Conservation (phyloP, 495 filamentous ascomycete genomes). For the Aspergillus haitiensis region DNA sequence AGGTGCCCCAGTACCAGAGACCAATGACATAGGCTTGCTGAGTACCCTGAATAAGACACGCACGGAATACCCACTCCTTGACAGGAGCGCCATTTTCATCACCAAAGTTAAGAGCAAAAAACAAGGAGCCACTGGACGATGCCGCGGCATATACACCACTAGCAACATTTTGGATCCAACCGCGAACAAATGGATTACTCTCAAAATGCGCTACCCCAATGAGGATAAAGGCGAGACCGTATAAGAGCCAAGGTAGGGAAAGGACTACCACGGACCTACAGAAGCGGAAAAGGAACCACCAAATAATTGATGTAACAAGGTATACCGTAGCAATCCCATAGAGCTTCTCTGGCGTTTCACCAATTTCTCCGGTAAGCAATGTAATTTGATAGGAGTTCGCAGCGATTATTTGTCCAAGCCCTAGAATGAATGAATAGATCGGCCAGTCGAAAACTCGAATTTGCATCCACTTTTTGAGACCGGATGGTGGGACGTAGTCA, state of each 20-base stretch:
- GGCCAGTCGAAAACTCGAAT: conserved; percentile 64
- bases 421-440: conserved; percentile 65
- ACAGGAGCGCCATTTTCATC: conserved; percentile 51
- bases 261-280: conserved; percentile 63
- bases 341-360: conserved; percentile 60
- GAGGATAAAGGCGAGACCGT: conserved; percentile 64
- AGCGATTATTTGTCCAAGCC: conserved; percentile 68
- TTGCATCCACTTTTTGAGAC: conserved; percentile 56
- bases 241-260: conserved; percentile 62
- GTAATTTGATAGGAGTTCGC: conserved; percentile 75
- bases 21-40: conserved; percentile 53
- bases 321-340: conserved; percentile 69
- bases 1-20: conserved; percentile 54
- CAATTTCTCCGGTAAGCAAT: conserved; percentile 63
- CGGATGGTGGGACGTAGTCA: conserved; percentile 65
- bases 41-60: conserved; percentile 52
- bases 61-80: conserved; percentile 54
- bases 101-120: conserved; percentile 54
- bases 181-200: conserved; percentile 40
- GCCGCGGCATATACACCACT: conserved; percentile 50
- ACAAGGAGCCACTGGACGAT: conserved; percentile 51
- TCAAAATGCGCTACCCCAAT: conserved; percentile 65
- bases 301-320: conserved; percentile 58
- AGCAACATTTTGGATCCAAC: conserved; percentile 52
- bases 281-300: conserved; percentile 66